Conservation (phyloP, 1,284 basidiomycete genomes). For the Tilletia indica region DNA sequence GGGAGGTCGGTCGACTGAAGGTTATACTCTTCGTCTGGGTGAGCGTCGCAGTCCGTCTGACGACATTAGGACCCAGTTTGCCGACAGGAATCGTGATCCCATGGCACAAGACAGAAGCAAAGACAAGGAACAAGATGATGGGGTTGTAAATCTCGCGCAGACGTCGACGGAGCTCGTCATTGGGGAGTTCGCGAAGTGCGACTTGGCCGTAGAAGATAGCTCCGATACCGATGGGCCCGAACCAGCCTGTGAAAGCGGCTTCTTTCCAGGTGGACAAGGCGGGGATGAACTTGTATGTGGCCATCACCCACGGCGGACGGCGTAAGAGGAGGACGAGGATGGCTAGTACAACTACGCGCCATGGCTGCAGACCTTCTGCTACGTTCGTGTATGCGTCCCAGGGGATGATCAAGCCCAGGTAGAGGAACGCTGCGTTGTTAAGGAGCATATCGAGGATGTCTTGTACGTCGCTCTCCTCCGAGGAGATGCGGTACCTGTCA, state of each 20-base stretch:
- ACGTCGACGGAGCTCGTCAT: slow-evolving; percentile 56
- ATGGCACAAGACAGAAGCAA: slow-evolving; percentile 61
- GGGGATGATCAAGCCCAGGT: slow-evolving; percentile 57
- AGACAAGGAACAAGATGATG: slow-evolving; percentile 61
- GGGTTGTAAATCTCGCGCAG: slow-evolving; percentile 58
- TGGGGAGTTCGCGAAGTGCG: slow-evolving; percentile 58
- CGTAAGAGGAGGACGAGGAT: slow-evolving; percentile 40
- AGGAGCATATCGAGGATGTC: slow-evolving; percentile 63
- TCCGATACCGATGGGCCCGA: slow-evolving; percentile 53
- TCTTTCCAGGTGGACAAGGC: slow-evolving; percentile 44
- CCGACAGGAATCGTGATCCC: slow-evolving; percentile 54
- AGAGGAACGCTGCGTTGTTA: slow-evolving; percentile 59
- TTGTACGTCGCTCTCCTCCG: slow-evolving; percentile 61
- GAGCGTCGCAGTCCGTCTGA: slow-evolving; percentile 34
- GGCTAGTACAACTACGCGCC: slow-evolving; percentile 50
- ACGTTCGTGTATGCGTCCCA: slow-evolving; percentile 41
- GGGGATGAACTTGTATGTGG: slow-evolving; percentile 42
- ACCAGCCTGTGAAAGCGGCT: slow-evolving; percentile 51
- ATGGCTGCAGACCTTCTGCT: slow-evolving; percentile 38
- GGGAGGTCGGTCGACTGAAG: slow-evolving; percentile 20
- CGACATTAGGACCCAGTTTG: slow-evolving; percentile 45
- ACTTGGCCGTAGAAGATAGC: slow-evolving; percentile 62
- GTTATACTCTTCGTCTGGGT: slow-evolving; percentile 23
- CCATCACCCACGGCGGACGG: slow-evolving; percentile 50
- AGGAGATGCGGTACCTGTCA: slow-evolving; percentile 59